Evolutionary conservation across 495 filamentous ascomycete species (phyloP).

Genomic region (Xylaria intraflava): DNA sequence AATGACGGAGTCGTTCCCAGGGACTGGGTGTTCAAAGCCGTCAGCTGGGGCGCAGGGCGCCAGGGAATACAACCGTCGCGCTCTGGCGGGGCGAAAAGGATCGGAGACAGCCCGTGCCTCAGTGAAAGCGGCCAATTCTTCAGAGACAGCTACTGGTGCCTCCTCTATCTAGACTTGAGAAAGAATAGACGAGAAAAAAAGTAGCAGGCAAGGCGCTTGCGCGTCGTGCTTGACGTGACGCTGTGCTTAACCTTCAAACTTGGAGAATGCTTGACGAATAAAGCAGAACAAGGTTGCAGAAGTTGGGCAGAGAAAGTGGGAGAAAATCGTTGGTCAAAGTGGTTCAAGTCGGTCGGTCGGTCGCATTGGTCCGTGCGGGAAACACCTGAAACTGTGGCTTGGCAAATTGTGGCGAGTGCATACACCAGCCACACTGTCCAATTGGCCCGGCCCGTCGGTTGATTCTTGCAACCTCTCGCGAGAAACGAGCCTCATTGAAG

Average conservation of each 20-base stretch:
- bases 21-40: not conserved
- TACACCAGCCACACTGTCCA: conserved; percentile 9
- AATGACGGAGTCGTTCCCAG: not conserved
- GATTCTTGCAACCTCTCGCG: conserved; percentile 25
- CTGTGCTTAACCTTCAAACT: conserved; percentile 1
- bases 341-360: not conserved
- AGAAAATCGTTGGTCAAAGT: not conserved
- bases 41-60: conserved; percentile 1
- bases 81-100: conserved; percentile 8
- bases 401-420: conserved; percentile 25
- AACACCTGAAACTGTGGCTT: not conserved
- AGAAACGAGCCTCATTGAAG: conserved; percentile 11
- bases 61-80: conserved; percentile 1
- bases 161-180: not conserved
- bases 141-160: not conserved
- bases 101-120: conserved; percentile 3
- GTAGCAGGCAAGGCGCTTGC: not conserved
- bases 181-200: conserved; percentile 1
- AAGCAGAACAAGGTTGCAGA: not conserved
- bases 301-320: conserved; percentile 6
- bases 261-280: not conserved
- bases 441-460: conserved; percentile 19
- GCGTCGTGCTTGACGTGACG: conserved; percentile 1
- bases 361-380: not conserved
- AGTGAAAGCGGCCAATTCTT: not conserved